Evolutionary conservation across 768 basidiomycete species (phyloP), one percentile per base, ranked within the genome.

Genomic region (Cytidiella melzeri): DNA sequence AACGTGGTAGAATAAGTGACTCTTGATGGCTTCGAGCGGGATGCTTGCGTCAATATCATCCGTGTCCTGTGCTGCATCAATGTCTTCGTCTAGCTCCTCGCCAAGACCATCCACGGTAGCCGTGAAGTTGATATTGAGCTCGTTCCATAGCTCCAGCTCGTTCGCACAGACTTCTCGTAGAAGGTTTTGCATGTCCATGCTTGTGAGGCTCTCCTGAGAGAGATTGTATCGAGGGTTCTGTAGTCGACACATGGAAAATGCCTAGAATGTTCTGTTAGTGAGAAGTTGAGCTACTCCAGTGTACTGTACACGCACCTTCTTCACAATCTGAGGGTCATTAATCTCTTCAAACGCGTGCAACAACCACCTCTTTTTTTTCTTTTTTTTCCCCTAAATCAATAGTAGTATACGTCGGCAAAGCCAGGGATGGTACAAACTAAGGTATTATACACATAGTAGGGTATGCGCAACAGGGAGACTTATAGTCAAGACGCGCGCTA

Each of bases 281-380:
- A n/a, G n/a, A n/a, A n/a, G n/a, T n/a, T n/a, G n/a, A n/a, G n/a
- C n/a, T n/a, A n/a, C 69, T 59, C 13, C 69, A 48, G 1, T 51
- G 67, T n/a, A n/a, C n/a, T n/a, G n/a, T 0, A 18, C 23, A 51
- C 58, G 13, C 26, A 68, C 69, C 57, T 65, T 66, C 47, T 59
- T 59, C 6, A 73, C 54, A 5, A 69, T 48, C 1, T 55, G 56
- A 13, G 54, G 41, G 3, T 61, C 55, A 44, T 66, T 67, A 5
- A 72, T 43, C 0, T 53, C 54, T 4, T 56, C 37, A 45, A 57
- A 67, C 7, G 64, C 68, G 42, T 63, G n/a, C n/a, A n/a, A n/a
- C n/a, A n/a, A n/a, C n/a, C n/a, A n/a, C n/a, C n/a, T n/a, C n/a
- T n/a, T n/a, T n/a, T n/a, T n/a, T n/a, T n/a, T n/a, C n/a, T n/a